Conservation (phyloP, 163 green algal genomes). For the Coccomyxa subellipsoidea region DNA sequence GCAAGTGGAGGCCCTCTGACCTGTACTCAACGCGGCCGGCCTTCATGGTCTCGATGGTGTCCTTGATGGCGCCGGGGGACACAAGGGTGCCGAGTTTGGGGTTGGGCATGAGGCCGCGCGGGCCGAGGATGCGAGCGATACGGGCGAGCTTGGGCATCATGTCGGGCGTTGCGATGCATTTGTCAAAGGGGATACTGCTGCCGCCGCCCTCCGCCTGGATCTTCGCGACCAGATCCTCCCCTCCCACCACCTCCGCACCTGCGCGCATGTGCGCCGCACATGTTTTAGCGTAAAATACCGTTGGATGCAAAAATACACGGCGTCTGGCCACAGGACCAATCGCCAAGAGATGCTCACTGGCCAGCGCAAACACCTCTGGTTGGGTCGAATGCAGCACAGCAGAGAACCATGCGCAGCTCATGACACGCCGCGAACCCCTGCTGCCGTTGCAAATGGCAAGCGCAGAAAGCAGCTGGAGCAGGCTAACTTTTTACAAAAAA, state of each 20-base stretch:
- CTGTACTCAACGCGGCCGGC: conserved; percentile 70
- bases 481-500: too few species aligned
- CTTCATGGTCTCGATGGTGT: conserved; percentile 59
- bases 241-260: conserved; percentile 88
- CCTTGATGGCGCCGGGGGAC: not conserved
- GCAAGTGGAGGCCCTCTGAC: conserved; percentile 14
- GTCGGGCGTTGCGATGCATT: conserved; percentile 68
- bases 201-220: conserved; percentile 75
- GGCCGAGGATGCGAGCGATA: conserved; percentile 73
- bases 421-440: too few species aligned
- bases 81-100: conserved; percentile 80
- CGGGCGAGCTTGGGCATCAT: conserved; percentile 65
- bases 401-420: too few species aligned
- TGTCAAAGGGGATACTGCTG: conserved; percentile 67
- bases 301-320: too few species aligned
- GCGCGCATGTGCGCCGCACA: conserved; percentile 28
- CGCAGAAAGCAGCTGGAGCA: too few species aligned
- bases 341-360: too few species aligned
- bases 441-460: too few species aligned
- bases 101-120: conserved; percentile 88
- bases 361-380: too few species aligned
- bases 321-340: too few species aligned
- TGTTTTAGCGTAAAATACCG: too few species aligned
- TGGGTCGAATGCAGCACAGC: too few species aligned
- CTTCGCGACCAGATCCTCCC: conserved; percentile 82